Base-by-base conservation (phyloP, 2,329 filamentous ascomycete species). In the Colletotrichum sp. region DNA sequence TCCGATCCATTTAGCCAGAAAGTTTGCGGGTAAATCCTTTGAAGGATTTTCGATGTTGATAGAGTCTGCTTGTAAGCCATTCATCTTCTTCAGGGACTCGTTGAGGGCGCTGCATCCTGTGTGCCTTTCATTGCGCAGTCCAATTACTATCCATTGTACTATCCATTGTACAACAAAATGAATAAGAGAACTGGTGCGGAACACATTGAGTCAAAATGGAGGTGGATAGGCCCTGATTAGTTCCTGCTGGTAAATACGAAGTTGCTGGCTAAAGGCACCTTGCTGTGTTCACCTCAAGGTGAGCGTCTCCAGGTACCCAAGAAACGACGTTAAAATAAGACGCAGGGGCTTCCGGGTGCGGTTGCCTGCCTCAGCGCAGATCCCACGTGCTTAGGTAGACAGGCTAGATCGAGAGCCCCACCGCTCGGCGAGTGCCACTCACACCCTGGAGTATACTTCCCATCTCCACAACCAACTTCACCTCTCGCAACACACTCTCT, bases 351-450 rank as follows among this genome's bases (percentile, higher is more conserved):
- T 34, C 66, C 66, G 58, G 52, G 66, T 34, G 21, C 24, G 12
- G 66, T 28, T 68, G 34, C 66, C 52, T 60, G 66, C 48, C n/a
- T 56, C 65, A 52, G 48, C 28, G 66, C 66, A 70, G 67, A 70
- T 70, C 67, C 66, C 67, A 70, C 67, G 67, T 70, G 67, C 67
- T 58, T 32, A n/a, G 52, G 60, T 32, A n/a, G 52, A 68, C 21
- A 38, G 21, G 55, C 52, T 30, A 34, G 34, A 60, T 52, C 43
- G 43, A 24, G 43, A 32, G 67, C 56, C 67, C 67, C 67, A 70
- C 67, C 34, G 12, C 52, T 60, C 52, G 66, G 66, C 66, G 64
- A 30, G 38, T 48, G 28, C 62, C 62, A 12, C 21, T 32, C 52
- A 36, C 32, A 62, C 58, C 56, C 28, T 32, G 32, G 52, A 24